Percentiles rank a stretch among this genome's conserved stretches.
These are phyloP conservation scores for Rosa multiflora DNA, from an alignment of 306 rosid genomes.

Conservation along the genomic window DNA sequence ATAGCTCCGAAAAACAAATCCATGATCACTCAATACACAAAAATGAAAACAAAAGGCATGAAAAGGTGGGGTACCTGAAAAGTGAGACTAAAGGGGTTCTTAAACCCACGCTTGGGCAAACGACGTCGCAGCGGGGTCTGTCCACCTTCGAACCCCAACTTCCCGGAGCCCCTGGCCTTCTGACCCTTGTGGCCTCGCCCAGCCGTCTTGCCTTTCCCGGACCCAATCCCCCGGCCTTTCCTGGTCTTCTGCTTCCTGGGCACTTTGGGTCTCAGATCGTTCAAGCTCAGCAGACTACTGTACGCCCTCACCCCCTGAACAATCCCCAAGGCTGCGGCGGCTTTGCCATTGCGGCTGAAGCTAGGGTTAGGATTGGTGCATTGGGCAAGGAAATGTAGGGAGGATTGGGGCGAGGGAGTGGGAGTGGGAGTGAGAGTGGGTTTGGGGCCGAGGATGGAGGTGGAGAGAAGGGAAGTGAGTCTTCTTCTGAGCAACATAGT, in stretches of 20 bases:
- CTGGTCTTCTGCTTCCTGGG: slow-evolving; percentile 90
- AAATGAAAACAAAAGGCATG: background rate
- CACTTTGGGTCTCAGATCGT: slow-evolving; percentile 77
- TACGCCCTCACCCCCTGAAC: slow-evolving; percentile 57
- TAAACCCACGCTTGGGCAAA: slow-evolving; percentile 87
- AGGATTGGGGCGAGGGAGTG: slow-evolving; percentile 5
- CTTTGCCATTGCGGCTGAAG: background rate
- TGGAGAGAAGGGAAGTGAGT: slow-evolving; percentile 32
- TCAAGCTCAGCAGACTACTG: slow-evolving; percentile 77
- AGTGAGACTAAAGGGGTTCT: slow-evolving; percentile 84
- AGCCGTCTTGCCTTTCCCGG: slow-evolving; percentile 98
- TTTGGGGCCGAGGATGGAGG: slow-evolving; percentile 20
- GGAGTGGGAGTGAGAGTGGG: slow-evolving; percentile 3
- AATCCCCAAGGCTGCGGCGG: background rate
- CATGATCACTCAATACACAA: too few relatives aligned
- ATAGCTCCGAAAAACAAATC: too few relatives aligned
- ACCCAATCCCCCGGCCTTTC: slow-evolving; percentile 97
- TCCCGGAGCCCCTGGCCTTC: slow-evolving; percentile 83
- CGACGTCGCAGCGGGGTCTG: slow-evolving; percentile 94
- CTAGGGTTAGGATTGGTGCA: slow-evolving; percentile 16
- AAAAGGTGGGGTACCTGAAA: slow-evolving; percentile 59
- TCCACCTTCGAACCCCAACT: slow-evolving; percentile 94
- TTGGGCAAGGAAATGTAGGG: slow-evolving; percentile 8
- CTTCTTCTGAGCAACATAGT: slow-evolving; percentile 38
- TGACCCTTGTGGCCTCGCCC: slow-evolving; percentile 99